A percentile compares a stretch with the other conserved stretches of the same genome.
phyloP scores from a whole-genome alignment of 208 protist species.

The Angomonas deanei region DNA sequence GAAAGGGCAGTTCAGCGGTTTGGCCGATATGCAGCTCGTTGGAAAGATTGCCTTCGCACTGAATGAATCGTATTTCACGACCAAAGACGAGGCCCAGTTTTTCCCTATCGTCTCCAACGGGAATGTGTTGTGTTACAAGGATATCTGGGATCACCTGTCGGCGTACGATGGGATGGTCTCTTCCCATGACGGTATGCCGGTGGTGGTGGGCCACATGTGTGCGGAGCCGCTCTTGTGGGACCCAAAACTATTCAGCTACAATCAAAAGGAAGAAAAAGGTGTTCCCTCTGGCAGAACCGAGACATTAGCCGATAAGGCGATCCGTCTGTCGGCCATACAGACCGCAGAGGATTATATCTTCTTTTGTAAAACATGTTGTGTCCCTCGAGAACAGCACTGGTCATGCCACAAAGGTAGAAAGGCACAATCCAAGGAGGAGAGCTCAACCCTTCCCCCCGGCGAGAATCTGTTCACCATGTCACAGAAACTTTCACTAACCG shows the following conservation, averaged over 20 bases:
- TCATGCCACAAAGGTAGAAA: too few relatives aligned
- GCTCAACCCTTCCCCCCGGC: too few relatives aligned
- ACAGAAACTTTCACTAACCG: too few relatives aligned
- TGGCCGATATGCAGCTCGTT: constrained; percentile 74
- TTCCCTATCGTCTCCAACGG: constrained; percentile 88
- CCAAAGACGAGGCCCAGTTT: neutral
- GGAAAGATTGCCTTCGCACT: neutral
- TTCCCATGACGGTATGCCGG: constrained; percentile 24
- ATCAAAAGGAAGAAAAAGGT: constrained; percentile 2
- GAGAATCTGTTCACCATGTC: too few relatives aligned
- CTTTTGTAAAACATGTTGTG: constrained; percentile 39
- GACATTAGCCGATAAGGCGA: constrained; percentile 22
- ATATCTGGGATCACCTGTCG: constrained; percentile 33
- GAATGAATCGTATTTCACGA: neutral
- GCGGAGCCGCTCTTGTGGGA: constrained; percentile 87
- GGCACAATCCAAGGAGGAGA: too few relatives aligned
- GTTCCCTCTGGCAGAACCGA: too few relatives aligned
- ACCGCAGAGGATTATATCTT: constrained; percentile 55
- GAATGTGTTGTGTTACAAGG: constrained; percentile 68
- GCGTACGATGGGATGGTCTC: constrained; percentile 10
- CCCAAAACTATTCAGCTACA: constrained; percentile 59
- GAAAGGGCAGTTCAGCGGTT: constrained; percentile 67
- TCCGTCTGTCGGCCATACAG: constrained; percentile 39
- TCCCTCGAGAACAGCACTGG: neutral
- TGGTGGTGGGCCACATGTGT: constrained; percentile 81